Conservation (phyloP, 2,329 filamentous ascomycete genomes). For the Aspergillus awamori region DNA sequence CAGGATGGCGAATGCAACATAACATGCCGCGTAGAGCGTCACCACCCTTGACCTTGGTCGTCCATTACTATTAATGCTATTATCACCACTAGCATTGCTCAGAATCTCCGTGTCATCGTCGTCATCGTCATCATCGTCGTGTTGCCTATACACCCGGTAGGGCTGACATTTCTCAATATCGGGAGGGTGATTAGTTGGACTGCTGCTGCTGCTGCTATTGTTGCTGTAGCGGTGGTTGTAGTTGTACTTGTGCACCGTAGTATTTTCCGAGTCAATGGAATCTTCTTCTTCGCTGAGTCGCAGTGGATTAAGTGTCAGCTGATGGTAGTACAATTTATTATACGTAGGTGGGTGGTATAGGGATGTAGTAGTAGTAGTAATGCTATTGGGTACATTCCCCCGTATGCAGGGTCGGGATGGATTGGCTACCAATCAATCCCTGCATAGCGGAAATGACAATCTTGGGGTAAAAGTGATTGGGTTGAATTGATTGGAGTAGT, state of each 20-base stretch:
- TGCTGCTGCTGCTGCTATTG: neutral
- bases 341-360: too few relatives aligned
- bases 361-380: too few relatives aligned
- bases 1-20: slow-evolving; percentile 9
- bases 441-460: too few relatives aligned
- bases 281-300: too few relatives aligned
- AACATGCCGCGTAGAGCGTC: slow-evolving; percentile 12
- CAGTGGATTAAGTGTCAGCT: too few relatives aligned
- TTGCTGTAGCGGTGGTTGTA: neutral
- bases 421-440: too few relatives aligned
- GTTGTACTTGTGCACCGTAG: neutral
- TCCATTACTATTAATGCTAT: neutral
- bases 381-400: too few relatives aligned
- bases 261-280: too few relatives aligned
- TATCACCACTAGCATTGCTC: neutral
- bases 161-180: slow-evolving; percentile 4
- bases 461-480: too few relatives aligned
- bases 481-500: too few relatives aligned
- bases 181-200: neutral
- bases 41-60: neutral
- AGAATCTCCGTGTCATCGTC: neutral
- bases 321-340: too few relatives aligned
- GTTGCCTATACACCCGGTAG: neutral
- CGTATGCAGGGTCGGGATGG: too few relatives aligned
- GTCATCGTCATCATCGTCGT: neutral